Base-by-base conservation (phyloP, 352 stramenopile species). In the Phytophthora palmivora region DNA sequence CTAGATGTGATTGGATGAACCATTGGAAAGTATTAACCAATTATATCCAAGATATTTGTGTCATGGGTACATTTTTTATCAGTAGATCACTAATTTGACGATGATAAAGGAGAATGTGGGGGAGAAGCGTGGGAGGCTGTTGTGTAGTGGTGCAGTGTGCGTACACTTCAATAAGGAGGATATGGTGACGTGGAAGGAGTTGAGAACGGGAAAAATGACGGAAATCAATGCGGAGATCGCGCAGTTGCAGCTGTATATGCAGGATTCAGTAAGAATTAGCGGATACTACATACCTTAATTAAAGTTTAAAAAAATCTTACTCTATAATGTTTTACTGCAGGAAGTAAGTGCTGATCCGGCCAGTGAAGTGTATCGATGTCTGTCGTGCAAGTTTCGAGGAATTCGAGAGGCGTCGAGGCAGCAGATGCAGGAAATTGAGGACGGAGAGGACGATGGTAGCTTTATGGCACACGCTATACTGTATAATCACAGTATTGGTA, bases 381-480 rank as follows among this genome's bases (percentile, higher is more conserved):
- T 92, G 6, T 77, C 69, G 33, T 92, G 80, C 52, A 46, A 70
- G 9, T 89, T 87, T 46, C 51, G 37, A 36, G 79, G 80, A 21
- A 12, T 53, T 19, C 70, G 79, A 22, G 79, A 90, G 42, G 30
- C 58, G 8, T 56, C 49, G 10, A 53, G 14, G 36, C 24, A 57
- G 62, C 30, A 67, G 50, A 38, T 68, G 41, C 33, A 70, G 22
- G 46, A 62, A 37, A 61, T 67, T 6, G 54, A 64, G 26, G 61
- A 65, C 24, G 65, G 54, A 11, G 54, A 74, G 16, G 60, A 70
- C 34, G 60, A 67, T 22, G 52, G 62, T 19, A 83, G 74, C 69
- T 91, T 91, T 59, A 86, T 89, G 79, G 76, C 65, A 9, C 84
- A 92, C 30, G 58, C 81, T 36, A 85, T 92, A 22, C 52, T 85